Base-by-base conservation (phyloP, 2,329 filamentous ascomycete genomes). In the Penicillium brevicompactum region DNA sequence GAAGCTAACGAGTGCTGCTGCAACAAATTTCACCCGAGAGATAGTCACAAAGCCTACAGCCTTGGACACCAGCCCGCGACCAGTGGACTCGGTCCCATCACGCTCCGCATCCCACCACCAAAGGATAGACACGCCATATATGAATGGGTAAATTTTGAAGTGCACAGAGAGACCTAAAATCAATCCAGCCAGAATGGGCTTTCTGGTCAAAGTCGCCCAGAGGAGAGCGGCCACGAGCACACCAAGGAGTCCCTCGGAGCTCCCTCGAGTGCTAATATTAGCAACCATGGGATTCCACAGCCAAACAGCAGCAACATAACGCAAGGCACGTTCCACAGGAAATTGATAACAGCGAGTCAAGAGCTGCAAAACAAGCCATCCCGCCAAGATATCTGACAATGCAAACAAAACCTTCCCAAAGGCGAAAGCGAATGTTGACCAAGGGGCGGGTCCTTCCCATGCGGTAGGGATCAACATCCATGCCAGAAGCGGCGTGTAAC, bases 141-240 rank as follows among this genome's bases (percentile, higher is more conserved):
- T 91, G 73, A 97, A 96, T 0, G 94, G 94, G 68, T 99, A 99
- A 58, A 99, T 97, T 81, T 99, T 99, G 77, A 99, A 95, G 76
- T 99, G 94, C 24, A 97, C 92, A 1, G 86, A 86, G 27, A 96
- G 76, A 0, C 94, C 94, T 2, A 99, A 79, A 30, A 97, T 73
- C 2, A 87, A 61, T 0, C 90, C 93, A 0, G 92, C 89, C 8
- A 95, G 70, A 1, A 75, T 67, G 16, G 89, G 77, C n/a, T 79
- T 79, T 48, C 80, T 81, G 49, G 83, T 79, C 60, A 92, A 77
- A 1, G 90, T 88, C 0, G 92, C 90, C 90, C 91, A 97, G 10
- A 99, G 75, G 34, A 97, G 73, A 0, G 85, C 89, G 58, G 91
- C 86, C 5, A 96, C 91, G 70, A 97, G 81, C 0, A 93, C 91